Percentiles rank a stretch among this genome's conserved stretches.
Conservation (phyloP, 345 rosid genomes). For the Salix suchowensis region DNA sequence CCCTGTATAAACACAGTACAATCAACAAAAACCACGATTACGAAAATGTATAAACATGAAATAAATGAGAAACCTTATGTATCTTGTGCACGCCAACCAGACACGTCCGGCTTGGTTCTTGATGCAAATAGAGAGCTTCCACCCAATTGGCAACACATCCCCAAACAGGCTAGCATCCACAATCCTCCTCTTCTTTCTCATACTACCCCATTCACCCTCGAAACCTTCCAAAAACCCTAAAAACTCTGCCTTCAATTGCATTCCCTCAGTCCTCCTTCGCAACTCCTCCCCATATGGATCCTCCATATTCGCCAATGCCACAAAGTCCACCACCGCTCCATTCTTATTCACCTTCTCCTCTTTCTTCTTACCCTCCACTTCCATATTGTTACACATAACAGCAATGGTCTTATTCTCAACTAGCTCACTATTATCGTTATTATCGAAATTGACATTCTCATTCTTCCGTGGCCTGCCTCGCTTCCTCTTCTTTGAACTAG, state of each 20-base stretch:
- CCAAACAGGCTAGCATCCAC: slow-evolving; percentile 53
- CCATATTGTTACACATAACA: not conserved
- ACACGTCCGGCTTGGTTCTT: slow-evolving; percentile 38
- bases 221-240: slow-evolving; percentile 47
- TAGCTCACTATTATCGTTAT: not conserved
- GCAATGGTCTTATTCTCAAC: not conserved
- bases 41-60: not conserved
- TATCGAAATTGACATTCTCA: not conserved
- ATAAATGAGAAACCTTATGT: slow-evolving; percentile 50
- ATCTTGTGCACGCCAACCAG: slow-evolving; percentile 56
- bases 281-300: slow-evolving; percentile 54
- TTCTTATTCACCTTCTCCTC: slow-evolving; percentile 1
- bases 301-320: slow-evolving; percentile 28
- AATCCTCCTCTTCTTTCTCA: slow-evolving; percentile 58
- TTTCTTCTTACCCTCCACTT: slow-evolving; percentile 3
- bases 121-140: slow-evolving; percentile 65
- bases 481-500: slow-evolving; percentile 6
- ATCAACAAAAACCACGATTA: not conserved
- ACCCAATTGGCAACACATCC: slow-evolving; percentile 48
- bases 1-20: not conserved
- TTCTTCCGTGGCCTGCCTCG: slow-evolving; percentile 18
- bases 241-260: slow-evolving; percentile 40
- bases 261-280: slow-evolving; percentile 49
- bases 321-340: slow-evolving; percentile 29
- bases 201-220: slow-evolving; percentile 63